Evolutionary conservation across 2,329 filamentous ascomycete genomes (phyloP).

Genomic region (Fusarium stilboides): DNA sequence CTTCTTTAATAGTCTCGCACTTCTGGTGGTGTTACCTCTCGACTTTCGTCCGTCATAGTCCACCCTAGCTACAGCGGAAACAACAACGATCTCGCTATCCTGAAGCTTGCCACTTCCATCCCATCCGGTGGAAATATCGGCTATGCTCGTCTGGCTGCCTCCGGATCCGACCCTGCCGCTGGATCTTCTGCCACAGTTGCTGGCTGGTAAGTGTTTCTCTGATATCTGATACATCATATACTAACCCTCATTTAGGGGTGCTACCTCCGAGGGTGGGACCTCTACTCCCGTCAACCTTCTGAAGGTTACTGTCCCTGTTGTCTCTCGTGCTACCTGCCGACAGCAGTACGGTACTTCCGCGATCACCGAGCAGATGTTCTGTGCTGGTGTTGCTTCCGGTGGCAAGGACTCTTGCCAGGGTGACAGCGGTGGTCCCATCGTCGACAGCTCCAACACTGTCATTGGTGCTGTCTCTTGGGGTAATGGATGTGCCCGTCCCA

Average conservation of each 20-base stretch:
- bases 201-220: conserved; percentile 47
- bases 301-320: conserved; percentile 53
- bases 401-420: conserved; percentile 54
- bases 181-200: conserved; percentile 44
- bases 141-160: conserved; percentile 46
- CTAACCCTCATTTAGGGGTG: conserved; percentile 41
- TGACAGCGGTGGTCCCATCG: conserved; percentile 53
- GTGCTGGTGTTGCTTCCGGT: conserved; percentile 49
- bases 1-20: conserved; percentile 33
- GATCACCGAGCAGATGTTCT: conserved; percentile 54
- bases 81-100: conserved; percentile 52
- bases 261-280: conserved; percentile 32
- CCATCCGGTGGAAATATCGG: conserved; percentile 28
- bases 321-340: conserved; percentile 49
- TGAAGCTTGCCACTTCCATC: conserved; percentile 49
- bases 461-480: conserved; percentile 54
- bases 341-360: conserved; percentile 41
- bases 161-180: conserved; percentile 48
- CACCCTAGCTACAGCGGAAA: conserved; percentile 46
- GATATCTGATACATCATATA: neutral
- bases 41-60: conserved; percentile 44
- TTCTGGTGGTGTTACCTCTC: conserved; percentile 48
- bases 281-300: conserved; percentile 41
- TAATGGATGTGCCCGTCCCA: conserved; percentile 49
- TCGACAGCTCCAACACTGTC: conserved; percentile 44